Percentiles rank a stretch among this genome's conserved stretches.
These are phyloP conservation scores for Cladorrhinum samala DNA, from an alignment of 495 filamentous ascomycete species.

Conservation along the genomic window DNA sequence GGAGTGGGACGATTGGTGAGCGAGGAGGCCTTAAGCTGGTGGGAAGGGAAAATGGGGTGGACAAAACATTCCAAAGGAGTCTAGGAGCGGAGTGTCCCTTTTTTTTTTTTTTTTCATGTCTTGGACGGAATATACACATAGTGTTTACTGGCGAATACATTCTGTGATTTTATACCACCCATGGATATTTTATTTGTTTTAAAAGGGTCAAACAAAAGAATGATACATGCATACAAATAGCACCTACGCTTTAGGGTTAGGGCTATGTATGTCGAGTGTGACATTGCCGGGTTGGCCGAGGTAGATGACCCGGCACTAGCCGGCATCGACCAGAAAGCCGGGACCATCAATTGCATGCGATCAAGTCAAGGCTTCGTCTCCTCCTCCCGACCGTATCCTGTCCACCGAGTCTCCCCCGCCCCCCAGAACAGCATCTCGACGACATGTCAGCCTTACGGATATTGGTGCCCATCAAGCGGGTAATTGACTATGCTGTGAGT, in stretches of 20 bases:
- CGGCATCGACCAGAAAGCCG: conserved; percentile 16
- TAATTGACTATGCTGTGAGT: conserved; percentile 96
- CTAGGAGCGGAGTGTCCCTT: background rate
- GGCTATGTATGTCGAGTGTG: conserved; percentile 2
- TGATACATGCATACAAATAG: background rate
- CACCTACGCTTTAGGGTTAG: conserved; percentile 19
- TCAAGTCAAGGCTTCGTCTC: conserved; percentile 4
- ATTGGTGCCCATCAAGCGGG: conserved; percentile 92
- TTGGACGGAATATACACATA: background rate
- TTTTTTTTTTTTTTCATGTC: background rate
- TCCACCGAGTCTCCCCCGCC: too few species aligned
- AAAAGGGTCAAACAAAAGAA: background rate
- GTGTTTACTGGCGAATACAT: too few species aligned
- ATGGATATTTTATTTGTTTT: too few species aligned
- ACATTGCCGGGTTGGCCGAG: conserved; percentile 26
- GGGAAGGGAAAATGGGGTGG: background rate
- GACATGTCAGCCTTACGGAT: conserved; percentile 85
- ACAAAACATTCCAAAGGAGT: too few species aligned
- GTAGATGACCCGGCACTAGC: conserved; percentile 32
- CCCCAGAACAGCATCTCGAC: conserved; percentile 24
- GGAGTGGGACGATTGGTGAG: conserved; percentile 62
- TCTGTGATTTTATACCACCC: too few species aligned
- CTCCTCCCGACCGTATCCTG: conserved; percentile 4
- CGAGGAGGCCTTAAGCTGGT: conserved; percentile 22
- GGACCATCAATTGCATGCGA: conserved; percentile 14